Conservation (phyloP, 1,284 basidiomycete species). For the Bondarzewia mesenterica region DNA sequence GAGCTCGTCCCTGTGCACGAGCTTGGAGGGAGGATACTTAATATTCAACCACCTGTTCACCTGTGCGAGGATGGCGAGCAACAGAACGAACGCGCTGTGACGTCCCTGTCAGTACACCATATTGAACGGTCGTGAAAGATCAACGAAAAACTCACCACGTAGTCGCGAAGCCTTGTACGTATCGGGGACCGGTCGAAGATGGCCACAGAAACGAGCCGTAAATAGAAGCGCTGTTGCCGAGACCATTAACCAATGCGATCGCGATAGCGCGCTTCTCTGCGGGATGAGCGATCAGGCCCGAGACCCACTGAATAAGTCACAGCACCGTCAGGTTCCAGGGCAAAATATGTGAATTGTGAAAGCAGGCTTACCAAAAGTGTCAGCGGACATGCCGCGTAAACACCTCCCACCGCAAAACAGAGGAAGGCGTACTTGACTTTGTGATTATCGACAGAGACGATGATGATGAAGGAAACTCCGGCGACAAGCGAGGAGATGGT, state of each 20-base stretch:
- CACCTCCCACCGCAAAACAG: conserved; percentile 33
- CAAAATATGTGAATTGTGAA: conserved; percentile 14
- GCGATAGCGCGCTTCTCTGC: conserved; percentile 3
- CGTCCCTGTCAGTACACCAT: background rate
- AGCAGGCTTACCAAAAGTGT: conserved; percentile 30
- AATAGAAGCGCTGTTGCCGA: conserved; percentile 27
- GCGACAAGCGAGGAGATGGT: conserved; percentile 20
- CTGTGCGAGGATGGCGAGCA: conserved; percentile 17
- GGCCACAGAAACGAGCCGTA: conserved; percentile 40
- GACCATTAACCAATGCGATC: conserved; percentile 4
- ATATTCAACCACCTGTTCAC: conserved; percentile 7
- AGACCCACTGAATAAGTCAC: conserved; percentile 12
- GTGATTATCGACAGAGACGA: conserved; percentile 22
- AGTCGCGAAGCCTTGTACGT: conserved; percentile 31
- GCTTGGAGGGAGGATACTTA: background rate
- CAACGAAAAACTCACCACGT: conserved; percentile 15
- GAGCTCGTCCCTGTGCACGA: background rate
- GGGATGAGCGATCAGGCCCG: conserved; percentile 14
- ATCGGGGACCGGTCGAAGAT: conserved; percentile 26
- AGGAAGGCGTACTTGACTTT: conserved; percentile 35
- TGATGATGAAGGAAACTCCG: conserved; percentile 29
- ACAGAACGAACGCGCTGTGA: conserved; percentile 15
- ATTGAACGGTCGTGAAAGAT: background rate
- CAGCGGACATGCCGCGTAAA: conserved; percentile 33
- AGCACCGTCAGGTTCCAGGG: background rate